Base-by-base conservation (phyloP, 1,284 basidiomycete species). In the Microbotryomycetes sp. region DNA sequence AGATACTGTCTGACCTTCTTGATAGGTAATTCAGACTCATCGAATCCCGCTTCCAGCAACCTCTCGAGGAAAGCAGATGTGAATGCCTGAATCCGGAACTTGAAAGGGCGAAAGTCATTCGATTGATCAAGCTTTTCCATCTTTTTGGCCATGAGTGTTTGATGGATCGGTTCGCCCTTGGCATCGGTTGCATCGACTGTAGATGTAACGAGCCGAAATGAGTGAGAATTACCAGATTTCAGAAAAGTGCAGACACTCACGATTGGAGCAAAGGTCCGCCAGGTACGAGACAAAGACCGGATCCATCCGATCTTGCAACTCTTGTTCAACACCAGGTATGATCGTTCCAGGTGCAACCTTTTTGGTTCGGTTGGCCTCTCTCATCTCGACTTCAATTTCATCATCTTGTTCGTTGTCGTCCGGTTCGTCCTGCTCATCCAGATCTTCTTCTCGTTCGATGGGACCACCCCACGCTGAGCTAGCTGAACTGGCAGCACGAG, bases 31-130 rank as follows among this genome's bases (percentile, higher is more conserved):
- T 81, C 79, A 36, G 79, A 76, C 51, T 81, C 81, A 25, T 75
- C 74, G 55, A 81, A 76, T 4, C 80, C 81, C 2, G 67, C 58
- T 62, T 73, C 71, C 5, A 80, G 72, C 73, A 89, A 87, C 80
- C 93, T 89, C 75, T 97, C 92, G 71, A 94, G 81, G 75, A 98
- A 98, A 0, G 89, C 89, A 71, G 93, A 92, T 15, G 94, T 97
- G 77, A 99, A 99, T 0, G 96, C 94, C 75, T 94, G 91, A 71
- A 99, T 98, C 58, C 96, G 86, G 79, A 98, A 98, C 77, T 97
- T 97, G 86, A 99, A 98, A 22, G 96, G 94, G 29, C 94, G 84
- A 78, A 94, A 99, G 77, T 97, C 94, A 51, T 87, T 85, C 51
- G 89, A 92, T 78, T 97, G 93, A 75, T 94, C 92, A 59, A 97